Evolutionary conservation across 2,329 filamentous ascomycete species (phyloP).

Genomic region (Neopestalotiopsis sp.): DNA sequence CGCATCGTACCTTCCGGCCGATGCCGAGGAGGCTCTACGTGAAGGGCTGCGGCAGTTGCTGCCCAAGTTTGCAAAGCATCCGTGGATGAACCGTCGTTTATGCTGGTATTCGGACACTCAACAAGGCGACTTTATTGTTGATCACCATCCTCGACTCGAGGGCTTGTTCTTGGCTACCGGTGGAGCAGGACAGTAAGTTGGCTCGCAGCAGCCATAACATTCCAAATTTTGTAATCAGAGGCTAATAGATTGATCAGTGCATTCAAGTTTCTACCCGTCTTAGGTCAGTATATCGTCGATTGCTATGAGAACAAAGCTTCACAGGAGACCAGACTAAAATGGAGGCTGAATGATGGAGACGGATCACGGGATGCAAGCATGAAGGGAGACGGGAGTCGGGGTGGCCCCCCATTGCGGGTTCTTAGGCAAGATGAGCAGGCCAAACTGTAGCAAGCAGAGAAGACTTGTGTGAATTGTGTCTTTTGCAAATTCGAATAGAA

Average conservation of each 20-base stretch:
- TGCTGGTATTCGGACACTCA: conserved; percentile 13
- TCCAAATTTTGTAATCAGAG: not conserved
- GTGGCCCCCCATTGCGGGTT: conserved; percentile 8
- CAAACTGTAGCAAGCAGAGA: not conserved
- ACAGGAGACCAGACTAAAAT: not conserved
- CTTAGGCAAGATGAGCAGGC: not conserved
- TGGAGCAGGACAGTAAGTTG: conserved; percentile 5
- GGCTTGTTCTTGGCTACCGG: conserved; percentile 10
- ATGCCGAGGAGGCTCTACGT: conserved; percentile 10
- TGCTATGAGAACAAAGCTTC: conserved; percentile 14
- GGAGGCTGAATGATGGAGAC: not conserved
- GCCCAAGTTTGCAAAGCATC: not conserved
- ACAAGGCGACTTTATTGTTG: conserved; percentile 6
- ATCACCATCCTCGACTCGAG: not conserved
- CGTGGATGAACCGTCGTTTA: conserved; percentile 7
- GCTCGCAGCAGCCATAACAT: no score
- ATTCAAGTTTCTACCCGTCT: conserved; percentile 12
- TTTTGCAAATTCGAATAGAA: no score
- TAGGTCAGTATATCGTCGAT: conserved; percentile 6
- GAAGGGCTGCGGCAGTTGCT: conserved; percentile 4
- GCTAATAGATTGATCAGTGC: not conserved
- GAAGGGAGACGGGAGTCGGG: conserved; percentile 7
- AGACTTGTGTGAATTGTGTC: not conserved
- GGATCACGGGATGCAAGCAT: not conserved
- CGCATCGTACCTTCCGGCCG: not conserved